Evolutionary conservation across 2,329 filamentous ascomycete species (phyloP).

Genomic region (Fusarium sp.): DNA sequence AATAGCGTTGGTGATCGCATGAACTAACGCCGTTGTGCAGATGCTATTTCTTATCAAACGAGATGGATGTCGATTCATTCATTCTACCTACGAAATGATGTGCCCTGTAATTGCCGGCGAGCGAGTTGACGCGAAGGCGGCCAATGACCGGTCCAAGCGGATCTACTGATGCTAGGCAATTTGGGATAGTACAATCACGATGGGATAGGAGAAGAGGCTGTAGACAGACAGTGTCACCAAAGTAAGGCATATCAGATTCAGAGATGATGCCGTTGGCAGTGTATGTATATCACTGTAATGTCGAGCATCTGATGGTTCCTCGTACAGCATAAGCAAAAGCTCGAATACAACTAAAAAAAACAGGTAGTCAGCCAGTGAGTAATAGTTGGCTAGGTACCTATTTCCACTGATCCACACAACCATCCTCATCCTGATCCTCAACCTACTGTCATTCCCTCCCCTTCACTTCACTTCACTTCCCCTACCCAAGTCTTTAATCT

Average conservation of each 20-base stretch:
- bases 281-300: not conserved
- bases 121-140: slow-evolving; percentile 36
- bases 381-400: not conserved
- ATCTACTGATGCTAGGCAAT: slow-evolving; percentile 18
- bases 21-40: not conserved
- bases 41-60: slow-evolving; percentile 6
- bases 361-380: too few relatives aligned
- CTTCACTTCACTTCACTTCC: not conserved
- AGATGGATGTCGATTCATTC: not conserved
- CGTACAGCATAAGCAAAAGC: not conserved
- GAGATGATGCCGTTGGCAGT: not conserved
- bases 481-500: slow-evolving; percentile 33
- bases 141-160: slow-evolving; percentile 28
- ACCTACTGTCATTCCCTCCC: slow-evolving; percentile 5
- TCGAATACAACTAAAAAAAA: not conserved
- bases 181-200: not conserved
- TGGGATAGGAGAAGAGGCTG: not conserved
- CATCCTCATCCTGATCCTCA: not conserved
- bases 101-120: slow-evolving; percentile 31
- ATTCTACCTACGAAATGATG: slow-evolving; percentile 5
- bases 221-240: slow-evolving; percentile 1
- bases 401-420: slow-evolving; percentile 3
- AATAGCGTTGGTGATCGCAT: slow-evolving; percentile 4
- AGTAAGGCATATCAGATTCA: not conserved
- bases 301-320: not conserved